Evolutionary conservation across 768 basidiomycete genomes (phyloP).

Genomic region (Boletus subcaerulescens): DNA sequence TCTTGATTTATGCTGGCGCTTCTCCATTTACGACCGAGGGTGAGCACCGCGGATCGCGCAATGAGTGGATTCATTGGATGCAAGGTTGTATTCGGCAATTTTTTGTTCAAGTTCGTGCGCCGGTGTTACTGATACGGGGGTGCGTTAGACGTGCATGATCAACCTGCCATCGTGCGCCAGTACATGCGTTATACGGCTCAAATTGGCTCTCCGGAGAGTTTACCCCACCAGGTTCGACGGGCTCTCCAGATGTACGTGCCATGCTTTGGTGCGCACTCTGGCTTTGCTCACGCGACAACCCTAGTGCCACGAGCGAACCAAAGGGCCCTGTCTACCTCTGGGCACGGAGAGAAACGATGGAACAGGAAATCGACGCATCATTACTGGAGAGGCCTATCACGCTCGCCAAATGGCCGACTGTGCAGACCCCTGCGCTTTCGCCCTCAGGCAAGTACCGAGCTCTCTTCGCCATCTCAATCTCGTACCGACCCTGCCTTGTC

Average conservation of each 20-base stretch:
- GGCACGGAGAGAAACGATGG: constrained; percentile 69
- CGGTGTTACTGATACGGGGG: not conserved
- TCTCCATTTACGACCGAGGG: constrained; percentile 56
- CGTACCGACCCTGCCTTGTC: not conserved
- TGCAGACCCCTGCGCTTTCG: constrained; percentile 50
- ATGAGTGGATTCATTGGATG: constrained; percentile 74
- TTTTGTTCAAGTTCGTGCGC: not conserved
- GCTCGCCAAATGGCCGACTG: constrained; percentile 47
- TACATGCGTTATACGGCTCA: constrained; percentile 71
- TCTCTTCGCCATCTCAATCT: not conserved
- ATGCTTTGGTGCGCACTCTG: not conserved
- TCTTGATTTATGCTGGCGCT: constrained; percentile 71
- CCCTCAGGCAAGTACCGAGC: constrained; percentile 27
- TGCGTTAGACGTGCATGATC: constrained; percentile 62
- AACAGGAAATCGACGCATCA: constrained; percentile 51
- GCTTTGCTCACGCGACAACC: not conserved
- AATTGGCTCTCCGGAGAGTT: constrained; percentile 51
- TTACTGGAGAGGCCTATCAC: constrained; percentile 31
- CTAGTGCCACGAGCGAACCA: constrained; percentile 65
- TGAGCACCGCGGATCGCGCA: constrained; percentile 60
- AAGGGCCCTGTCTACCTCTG: constrained; percentile 74
- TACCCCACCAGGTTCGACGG: constrained; percentile 50
- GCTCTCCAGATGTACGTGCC: constrained; percentile 58
- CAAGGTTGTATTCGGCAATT: constrained; percentile 43
- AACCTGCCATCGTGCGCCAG: constrained; percentile 65